phyloP scores from a whole-genome alignment of 495 filamentous ascomycete species.

The Aspergillus olivimuriae region DNA sequence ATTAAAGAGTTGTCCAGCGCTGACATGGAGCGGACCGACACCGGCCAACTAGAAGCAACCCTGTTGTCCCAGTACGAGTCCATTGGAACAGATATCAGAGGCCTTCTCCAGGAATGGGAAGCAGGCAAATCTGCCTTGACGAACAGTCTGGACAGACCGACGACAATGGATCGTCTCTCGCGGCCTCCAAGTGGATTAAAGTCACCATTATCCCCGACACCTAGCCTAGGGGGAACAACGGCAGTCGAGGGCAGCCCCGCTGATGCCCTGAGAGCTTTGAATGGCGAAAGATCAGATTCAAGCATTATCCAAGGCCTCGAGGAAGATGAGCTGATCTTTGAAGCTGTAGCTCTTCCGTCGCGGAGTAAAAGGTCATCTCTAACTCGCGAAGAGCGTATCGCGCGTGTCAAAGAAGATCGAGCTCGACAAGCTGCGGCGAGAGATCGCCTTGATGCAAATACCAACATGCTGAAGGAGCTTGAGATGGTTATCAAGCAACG shows the following conservation, averaged over 20 bases:
- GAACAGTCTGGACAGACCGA: conserved; percentile 57
- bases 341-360: conserved; percentile 72
- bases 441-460: conserved; percentile 71
- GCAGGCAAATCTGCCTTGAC: conserved; percentile 70
- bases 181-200: conserved; percentile 58
- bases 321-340: conserved; percentile 80
- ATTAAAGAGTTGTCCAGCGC: conserved; percentile 83
- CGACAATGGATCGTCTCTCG: conserved; percentile 54
- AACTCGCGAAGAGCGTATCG: conserved; percentile 81
- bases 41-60: conserved; percentile 59
- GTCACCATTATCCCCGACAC: conserved; percentile 71
- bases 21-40: conserved; percentile 64
- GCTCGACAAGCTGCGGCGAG: conserved; percentile 57
- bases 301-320: conserved; percentile 26
- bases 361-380: conserved; percentile 60
- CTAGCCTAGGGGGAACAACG: conserved; percentile 76
- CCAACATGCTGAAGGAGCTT: conserved; percentile 84
- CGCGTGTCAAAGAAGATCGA: conserved; percentile 83
- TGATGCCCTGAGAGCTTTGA: conserved; percentile 71
- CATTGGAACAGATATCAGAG: conserved; percentile 79
- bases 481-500: conserved; percentile 81
- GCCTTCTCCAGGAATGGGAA: conserved; percentile 87
- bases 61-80: conserved; percentile 90
- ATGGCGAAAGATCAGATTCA: conserved; percentile 49
- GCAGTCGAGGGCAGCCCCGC: conserved; percentile 74